These are phyloP conservation scores for Aspergillus transmontanensis DNA, from an alignment of 2,329 filamentous ascomycete species.

Conservation along the genomic window DNA sequence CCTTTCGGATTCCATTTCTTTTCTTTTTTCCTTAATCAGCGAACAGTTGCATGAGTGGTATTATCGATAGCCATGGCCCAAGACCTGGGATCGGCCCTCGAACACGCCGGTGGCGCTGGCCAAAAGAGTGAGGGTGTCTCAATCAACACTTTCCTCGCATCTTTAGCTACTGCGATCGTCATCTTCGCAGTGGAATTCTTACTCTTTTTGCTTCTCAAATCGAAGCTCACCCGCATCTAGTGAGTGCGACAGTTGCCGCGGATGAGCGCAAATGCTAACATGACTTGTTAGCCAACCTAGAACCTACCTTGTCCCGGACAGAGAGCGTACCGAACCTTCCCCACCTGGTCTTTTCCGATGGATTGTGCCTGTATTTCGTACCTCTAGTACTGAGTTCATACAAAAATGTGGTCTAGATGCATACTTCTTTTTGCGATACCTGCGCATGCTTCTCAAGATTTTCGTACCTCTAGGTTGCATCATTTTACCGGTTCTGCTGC, in stretches of 20 bases:
- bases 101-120: constrained; percentile 39
- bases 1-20: not conserved
- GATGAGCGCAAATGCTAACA: not conserved
- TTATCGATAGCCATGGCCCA: constrained; percentile 23
- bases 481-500: constrained; percentile 81
- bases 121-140: constrained; percentile 39
- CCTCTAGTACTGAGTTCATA: constrained; percentile 80
- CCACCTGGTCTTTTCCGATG: constrained; percentile 60
- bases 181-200: constrained; percentile 66
- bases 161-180: constrained; percentile 62
- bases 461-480: constrained; percentile 80
- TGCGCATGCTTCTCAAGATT: constrained; percentile 83
- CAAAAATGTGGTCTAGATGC: constrained; percentile 94
- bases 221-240: constrained; percentile 82
- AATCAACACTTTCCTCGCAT: constrained; percentile 62
- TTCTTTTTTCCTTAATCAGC: not conserved
- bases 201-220: constrained; percentile 75
- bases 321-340: constrained; percentile 77
- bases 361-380: constrained; percentile 64
- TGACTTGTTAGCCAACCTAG: constrained; percentile 66
- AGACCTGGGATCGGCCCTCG: constrained; percentile 37
- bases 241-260: constrained; percentile 46
- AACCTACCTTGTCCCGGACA: constrained; percentile 82
- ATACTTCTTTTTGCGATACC: constrained; percentile 95
- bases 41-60: constrained; percentile 7